Evolutionary conservation across 331 rosid species (phyloP), one percentile per base, ranked within the genome.

Genomic region (Malus hybrid): DNA sequence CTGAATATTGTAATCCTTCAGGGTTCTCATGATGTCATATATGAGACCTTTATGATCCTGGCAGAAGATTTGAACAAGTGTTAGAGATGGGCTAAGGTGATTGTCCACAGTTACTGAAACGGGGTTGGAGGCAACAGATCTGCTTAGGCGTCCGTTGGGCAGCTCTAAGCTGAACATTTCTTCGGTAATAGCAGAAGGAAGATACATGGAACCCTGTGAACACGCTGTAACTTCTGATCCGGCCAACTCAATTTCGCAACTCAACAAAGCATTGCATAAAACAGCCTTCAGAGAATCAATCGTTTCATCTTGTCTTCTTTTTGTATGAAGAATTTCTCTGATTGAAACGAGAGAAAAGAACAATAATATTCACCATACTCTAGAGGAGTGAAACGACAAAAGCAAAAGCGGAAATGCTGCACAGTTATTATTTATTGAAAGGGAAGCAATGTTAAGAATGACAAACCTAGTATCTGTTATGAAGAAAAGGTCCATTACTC

Each of bases 1-100:
- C 90, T 86, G 88, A 55, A 84, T 76, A 57, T 84, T 86, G 68
- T 86, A 88, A 67, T 86, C 93, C 88, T 88, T 88, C 22, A 88
- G 64, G 7, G 90, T 86, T 78, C 90, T 86, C 85, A 84, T 80
- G 76, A 86, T 84, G 79, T 88, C 93, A 73, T 88, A 86, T 52
- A 82, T 44, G 8, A 88, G 93, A 32, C 93, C 88, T 65, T 88
- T 88, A 79, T 86, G 88, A 80, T 88, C 93, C 32, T 22, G 79
- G 66, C 90, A 84, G n/a, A 67, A 82, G 76, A 88, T 84, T 57
- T 68, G 90, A 82, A 84, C 66, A 12, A 84, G 74, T 2, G 90
- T 86, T 65, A 84, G 90, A 67, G 93, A 88, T 32, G 80, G 90
- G 81, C 90, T 88, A 60, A 86, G 73, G 44, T 73, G 69, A 61